phyloP scores from a whole-genome alignment of 495 filamentous ascomycete species.

The Aspergillus olivimuriae region DNA sequence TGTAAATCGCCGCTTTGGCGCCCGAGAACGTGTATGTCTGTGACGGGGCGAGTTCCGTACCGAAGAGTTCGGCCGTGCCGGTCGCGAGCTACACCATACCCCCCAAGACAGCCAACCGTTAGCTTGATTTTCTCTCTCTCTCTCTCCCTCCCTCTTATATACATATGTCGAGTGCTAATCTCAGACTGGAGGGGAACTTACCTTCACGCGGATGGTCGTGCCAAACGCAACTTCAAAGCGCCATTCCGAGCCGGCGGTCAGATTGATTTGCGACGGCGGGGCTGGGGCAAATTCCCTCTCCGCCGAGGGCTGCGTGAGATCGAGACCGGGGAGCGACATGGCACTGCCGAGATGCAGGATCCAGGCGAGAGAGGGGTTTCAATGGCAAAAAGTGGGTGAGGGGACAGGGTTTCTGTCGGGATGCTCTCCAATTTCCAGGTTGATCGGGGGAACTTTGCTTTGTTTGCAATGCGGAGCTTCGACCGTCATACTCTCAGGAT shows the following conservation, averaged over 20 bases:
- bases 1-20: conserved; percentile 80
- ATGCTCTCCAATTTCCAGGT: background rate
- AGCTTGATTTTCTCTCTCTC: background rate
- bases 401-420: too few species aligned
- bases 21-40: conserved; percentile 77
- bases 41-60: conserved; percentile 81
- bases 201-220: conserved; percentile 55
- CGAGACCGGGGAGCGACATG: conserved; percentile 46
- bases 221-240: conserved; percentile 80
- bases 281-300: conserved; percentile 33
- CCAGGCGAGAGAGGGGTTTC: background rate
- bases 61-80: conserved; percentile 91
- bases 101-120: too few species aligned
- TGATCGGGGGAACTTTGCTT: conserved; percentile 16
- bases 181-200: conserved; percentile 18
- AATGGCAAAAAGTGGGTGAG: too few species aligned
- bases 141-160: background rate
- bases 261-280: conserved; percentile 37
- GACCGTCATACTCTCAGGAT: conserved; percentile 24
- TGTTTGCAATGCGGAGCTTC: conserved; percentile 14
- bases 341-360: too few species aligned
- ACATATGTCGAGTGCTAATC: background rate
- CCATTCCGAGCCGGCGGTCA: conserved; percentile 64
- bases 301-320: conserved; percentile 37
- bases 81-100: conserved; percentile 50